Percentiles rank a stretch among this genome's conserved stretches.
phyloP scores from a whole-genome alignment of 1,139 yeast genomes.

The Yamadazyma taylorii region DNA sequence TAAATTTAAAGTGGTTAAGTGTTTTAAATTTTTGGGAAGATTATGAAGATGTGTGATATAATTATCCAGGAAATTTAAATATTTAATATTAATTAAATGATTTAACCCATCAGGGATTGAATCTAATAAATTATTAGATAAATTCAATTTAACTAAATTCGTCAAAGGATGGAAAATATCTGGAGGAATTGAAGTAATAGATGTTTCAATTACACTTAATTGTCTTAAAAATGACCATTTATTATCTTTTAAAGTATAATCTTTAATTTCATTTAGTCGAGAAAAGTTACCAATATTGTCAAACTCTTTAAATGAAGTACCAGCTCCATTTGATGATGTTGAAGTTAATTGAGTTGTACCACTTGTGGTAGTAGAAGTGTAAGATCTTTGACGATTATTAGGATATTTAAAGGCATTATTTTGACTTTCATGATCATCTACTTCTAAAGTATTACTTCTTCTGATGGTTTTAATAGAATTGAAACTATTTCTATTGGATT shows the following conservation, averaged over 20 bases:
- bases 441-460: conserved; percentile 12
- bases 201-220: conserved; percentile 56
- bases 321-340: conserved; percentile 19
- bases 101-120: conserved; percentile 54
- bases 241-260: conserved; percentile 27
- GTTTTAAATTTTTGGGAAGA: conserved; percentile 41
- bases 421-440: conserved; percentile 14
- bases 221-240: conserved; percentile 60
- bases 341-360: conserved; percentile 2
- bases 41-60: conserved; percentile 40
- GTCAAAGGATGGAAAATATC: conserved; percentile 49
- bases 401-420: conserved; percentile 25
- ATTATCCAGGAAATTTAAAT: conserved; percentile 59
- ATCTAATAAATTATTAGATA: conserved; percentile 54
- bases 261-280: conserved; percentile 1
- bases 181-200: conserved; percentile 45
- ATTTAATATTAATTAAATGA: conserved; percentile 48
- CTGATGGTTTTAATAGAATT: conserved; percentile 19
- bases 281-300: not conserved
- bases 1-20: conserved; percentile 52
- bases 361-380: conserved; percentile 17
- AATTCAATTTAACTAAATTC: conserved; percentile 55
- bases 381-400: conserved; percentile 29
- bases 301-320: conserved; percentile 21
- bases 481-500: conserved; percentile 44